phyloP scores from a whole-genome alignment of 148 eudicot species.

The Gaultheria prostrata region DNA sequence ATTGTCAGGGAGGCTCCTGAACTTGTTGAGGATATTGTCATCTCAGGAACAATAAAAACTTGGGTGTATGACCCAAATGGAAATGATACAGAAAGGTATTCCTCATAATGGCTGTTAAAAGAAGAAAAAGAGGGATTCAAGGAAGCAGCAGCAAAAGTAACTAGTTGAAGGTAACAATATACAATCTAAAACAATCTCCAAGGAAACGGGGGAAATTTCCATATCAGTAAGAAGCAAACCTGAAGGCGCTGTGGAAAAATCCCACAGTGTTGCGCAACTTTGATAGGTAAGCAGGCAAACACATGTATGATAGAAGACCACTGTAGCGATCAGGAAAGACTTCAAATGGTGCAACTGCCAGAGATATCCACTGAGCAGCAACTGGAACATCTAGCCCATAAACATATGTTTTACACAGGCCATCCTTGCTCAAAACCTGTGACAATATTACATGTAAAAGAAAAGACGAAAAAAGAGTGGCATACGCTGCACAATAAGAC shows the following conservation, averaged over 20 bases:
- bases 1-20: slow-evolving; percentile 81
- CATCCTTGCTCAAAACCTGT: slow-evolving; percentile 89
- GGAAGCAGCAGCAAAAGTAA: slow-evolving; percentile 1
- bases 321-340: slow-evolving; percentile 72
- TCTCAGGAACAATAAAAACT: slow-evolving; percentile 89
- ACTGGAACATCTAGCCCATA: slow-evolving; percentile 80
- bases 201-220: background rate
- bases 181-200: background rate
- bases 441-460: slow-evolving; percentile 13
- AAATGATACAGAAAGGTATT: slow-evolving; percentile 67
- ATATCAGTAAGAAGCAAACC: slow-evolving; percentile 38
- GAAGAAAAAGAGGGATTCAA: slow-evolving; percentile 7
- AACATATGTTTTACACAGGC: slow-evolving; percentile 76
- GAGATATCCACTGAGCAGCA: slow-evolving; percentile 82
- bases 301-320: slow-evolving; percentile 70
- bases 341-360: slow-evolving; percentile 91
- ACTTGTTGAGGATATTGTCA: slow-evolving; percentile 68
- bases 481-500: background rate
- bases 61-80: slow-evolving; percentile 96
- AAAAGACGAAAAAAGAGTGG: slow-evolving; percentile 6
- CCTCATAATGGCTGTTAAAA: slow-evolving; percentile 81
- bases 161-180: background rate
- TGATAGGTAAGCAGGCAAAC: slow-evolving; percentile 56
- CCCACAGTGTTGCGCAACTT: slow-evolving; percentile 67
- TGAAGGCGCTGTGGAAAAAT: slow-evolving; percentile 82